These are phyloP conservation scores for Albophoma yamanashiensis DNA, from an alignment of 2,329 filamentous ascomycete species.

Conservation along the genomic window DNA sequence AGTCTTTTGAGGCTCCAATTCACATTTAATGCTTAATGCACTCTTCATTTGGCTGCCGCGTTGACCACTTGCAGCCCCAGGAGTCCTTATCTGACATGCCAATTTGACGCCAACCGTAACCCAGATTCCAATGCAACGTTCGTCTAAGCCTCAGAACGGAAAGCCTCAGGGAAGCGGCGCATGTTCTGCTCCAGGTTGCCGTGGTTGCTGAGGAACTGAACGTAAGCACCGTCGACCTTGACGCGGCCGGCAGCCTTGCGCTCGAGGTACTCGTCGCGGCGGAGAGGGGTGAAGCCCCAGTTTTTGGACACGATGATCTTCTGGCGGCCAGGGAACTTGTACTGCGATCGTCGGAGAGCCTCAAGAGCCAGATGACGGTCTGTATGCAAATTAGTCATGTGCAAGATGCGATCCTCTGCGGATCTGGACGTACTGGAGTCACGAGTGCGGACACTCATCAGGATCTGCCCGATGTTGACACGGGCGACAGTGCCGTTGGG, in stretches of 20 bases:
- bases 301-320: constrained; percentile 99
- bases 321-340: constrained; percentile 99
- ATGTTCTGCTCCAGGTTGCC: constrained; percentile 81
- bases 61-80: constrained; percentile 19
- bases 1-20: background rate
- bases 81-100: constrained; percentile 29
- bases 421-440: constrained; percentile 58
- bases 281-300: constrained; percentile 99
- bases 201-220: constrained; percentile 97
- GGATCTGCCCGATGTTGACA: constrained; percentile 99
- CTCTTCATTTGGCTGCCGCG: constrained; percentile 21
- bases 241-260: constrained; percentile 89
- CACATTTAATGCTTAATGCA: constrained; percentile 3
- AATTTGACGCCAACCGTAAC: constrained; percentile 34
- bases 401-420: too few relatives aligned
- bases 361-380: constrained; percentile 90
- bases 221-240: constrained; percentile 97
- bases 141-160: constrained; percentile 46
- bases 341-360: constrained; percentile 97
- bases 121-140: constrained; percentile 26
- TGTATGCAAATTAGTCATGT: constrained; percentile 24
- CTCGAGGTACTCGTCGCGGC: constrained; percentile 93
- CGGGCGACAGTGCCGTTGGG: constrained; percentile 97
- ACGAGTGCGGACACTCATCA: constrained; percentile 94
- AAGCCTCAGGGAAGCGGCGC: constrained; percentile 89